Evolutionary conservation across 306 rosid species (phyloP), one percentile per base, ranked within the genome.

Genomic region (Oxytropis ochrocephala): DNA sequence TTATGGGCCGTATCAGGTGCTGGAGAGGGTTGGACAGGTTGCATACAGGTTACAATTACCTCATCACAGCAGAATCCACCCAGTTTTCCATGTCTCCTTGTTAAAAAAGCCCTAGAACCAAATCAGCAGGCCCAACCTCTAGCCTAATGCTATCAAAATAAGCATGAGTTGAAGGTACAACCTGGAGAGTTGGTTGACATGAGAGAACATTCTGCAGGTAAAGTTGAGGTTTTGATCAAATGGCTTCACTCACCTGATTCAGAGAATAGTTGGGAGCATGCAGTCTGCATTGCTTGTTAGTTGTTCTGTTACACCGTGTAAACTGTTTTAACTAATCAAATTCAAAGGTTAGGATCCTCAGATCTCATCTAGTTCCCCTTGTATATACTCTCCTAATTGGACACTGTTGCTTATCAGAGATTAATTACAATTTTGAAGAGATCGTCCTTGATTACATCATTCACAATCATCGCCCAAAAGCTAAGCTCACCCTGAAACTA

Each of bases 401-500:
- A 19, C 36, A 0, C 19, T 11, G 35, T 50, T 19, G 17, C 67
- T 41, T 61, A 36, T 61, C 50, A 41, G 47, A 70, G 32, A 74
- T 54, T 30, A 11, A 21, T 51, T 43, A 65, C 42, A 70, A 72
- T 41, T 76, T 68, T 65, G 71, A n/a, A 74, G 64, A 36, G 41
- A 58, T 64, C 47, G 6, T n/a, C 49, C 55, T 67, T 49, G 18
- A 72, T 14, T 54, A 63, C 5, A 79, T 54, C 29, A 54, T 38
- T 64, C 48, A 70, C 54, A 59, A 29, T 19, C 42, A 71, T 42
- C 58, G 41, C 52, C n/a, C 59, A 54, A 64, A 51, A 38, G 67
- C 56, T 67, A 68, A 61, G 72, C 86, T 80, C 78, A 90, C 98
- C 92, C 91, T 60, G 85, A 72, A 78, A 85, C 78, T 55, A 90